A percentile compares a stretch with the other conserved stretches of the same genome.
Evolutionary conservation across 495 filamentous ascomycete species (phyloP).

Genomic region (Tuber magnatum): DNA sequence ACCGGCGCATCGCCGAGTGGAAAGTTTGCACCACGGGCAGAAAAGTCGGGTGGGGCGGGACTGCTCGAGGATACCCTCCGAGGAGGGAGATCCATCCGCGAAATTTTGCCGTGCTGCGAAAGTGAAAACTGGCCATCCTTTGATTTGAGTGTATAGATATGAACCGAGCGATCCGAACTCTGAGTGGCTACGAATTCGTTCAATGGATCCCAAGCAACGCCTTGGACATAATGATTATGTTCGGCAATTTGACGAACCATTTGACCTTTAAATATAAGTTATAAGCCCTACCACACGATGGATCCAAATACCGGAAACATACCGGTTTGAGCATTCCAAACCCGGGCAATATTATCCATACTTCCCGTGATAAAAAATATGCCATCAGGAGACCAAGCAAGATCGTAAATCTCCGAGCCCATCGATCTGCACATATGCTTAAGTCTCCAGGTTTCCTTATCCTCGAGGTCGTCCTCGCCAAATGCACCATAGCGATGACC

Average conservation of each 20-base stretch:
- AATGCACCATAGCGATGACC: slow-evolving; percentile 54
- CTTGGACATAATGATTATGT: slow-evolving; percentile 98
- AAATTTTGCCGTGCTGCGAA: slow-evolving; percentile 63
- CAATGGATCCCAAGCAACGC: slow-evolving; percentile 94
- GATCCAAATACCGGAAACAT: slow-evolving; percentile 35
- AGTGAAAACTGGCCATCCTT: slow-evolving; percentile 95
- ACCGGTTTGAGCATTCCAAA: slow-evolving; percentile 95
- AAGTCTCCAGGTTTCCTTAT: slow-evolving; percentile 93
- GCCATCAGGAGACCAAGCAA: slow-evolving; percentile 96
- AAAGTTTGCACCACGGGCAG: slow-evolving; percentile 44
- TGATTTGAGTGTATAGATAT: slow-evolving; percentile 91
- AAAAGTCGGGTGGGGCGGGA: slow-evolving; percentile 78
- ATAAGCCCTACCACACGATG: slow-evolving; percentile 17
- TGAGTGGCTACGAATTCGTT: slow-evolving; percentile 99
- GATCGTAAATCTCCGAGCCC: slow-evolving; percentile 91
- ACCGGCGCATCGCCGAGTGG: slow-evolving; percentile 31
- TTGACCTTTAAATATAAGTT: slow-evolving; percentile 53
- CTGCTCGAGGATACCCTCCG: slow-evolving; percentile 80
- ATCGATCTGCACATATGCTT: slow-evolving; percentile 95
- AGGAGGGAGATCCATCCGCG: slow-evolving; percentile 80
- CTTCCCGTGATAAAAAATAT: slow-evolving; percentile 95
- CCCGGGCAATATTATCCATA: slow-evolving; percentile 97
- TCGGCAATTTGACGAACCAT: slow-evolving; percentile 95
- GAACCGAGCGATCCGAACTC: slow-evolving; percentile 93
- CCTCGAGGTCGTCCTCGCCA: slow-evolving; percentile 77